Percentiles rank a stretch among this genome's conserved stretches.
Evolutionary conservation across 2,329 filamentous ascomycete genomes (phyloP).

Genomic region (Colletotrichum orchidophilum): DNA sequence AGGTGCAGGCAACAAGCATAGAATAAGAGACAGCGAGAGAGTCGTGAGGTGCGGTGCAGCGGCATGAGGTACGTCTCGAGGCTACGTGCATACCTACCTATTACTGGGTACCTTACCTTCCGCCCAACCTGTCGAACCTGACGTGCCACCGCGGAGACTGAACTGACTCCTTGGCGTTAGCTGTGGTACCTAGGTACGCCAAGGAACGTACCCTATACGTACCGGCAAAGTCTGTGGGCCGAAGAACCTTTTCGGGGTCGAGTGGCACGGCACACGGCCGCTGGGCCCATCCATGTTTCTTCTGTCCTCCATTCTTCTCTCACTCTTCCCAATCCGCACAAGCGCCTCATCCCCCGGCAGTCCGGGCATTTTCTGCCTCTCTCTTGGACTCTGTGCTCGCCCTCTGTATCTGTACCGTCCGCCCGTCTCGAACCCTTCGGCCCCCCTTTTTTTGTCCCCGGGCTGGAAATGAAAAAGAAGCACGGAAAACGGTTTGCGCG

Average conservation of each 20-base stretch:
- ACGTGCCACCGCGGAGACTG: slow-evolving; percentile 28
- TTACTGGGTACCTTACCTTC: background rate
- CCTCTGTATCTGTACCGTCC: slow-evolving; percentile 13
- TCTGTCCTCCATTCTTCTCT: slow-evolving; percentile 19
- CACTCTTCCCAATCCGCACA: slow-evolving; percentile 25
- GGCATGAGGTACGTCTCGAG: background rate
- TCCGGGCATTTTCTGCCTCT: slow-evolving; percentile 27
- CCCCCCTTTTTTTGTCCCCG: background rate
- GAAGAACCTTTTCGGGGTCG: slow-evolving; percentile 30
- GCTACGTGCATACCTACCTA: slow-evolving; percentile 13
- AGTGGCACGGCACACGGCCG: slow-evolving; percentile 27
- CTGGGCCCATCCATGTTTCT: slow-evolving; percentile 28
- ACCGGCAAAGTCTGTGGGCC: slow-evolving; percentile 23
- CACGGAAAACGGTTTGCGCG: slow-evolving; percentile 14
- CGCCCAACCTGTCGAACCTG: slow-evolving; percentile 14
- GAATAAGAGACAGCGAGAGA: background rate
- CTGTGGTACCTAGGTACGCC: no score
- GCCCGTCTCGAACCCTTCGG: slow-evolving; percentile 7
- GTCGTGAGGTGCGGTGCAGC: background rate
- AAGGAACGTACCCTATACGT: no score
- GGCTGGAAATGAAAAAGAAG: slow-evolving; percentile 4
- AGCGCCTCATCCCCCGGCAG: slow-evolving; percentile 26
- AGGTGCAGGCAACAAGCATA: background rate
- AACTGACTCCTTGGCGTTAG: slow-evolving; percentile 32
- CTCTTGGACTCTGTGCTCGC: background rate